Evolutionary conservation across 2,329 filamentous ascomycete genomes (phyloP), one percentile per base, ranked within the genome.

Genomic region (Didymella sp.): DNA sequence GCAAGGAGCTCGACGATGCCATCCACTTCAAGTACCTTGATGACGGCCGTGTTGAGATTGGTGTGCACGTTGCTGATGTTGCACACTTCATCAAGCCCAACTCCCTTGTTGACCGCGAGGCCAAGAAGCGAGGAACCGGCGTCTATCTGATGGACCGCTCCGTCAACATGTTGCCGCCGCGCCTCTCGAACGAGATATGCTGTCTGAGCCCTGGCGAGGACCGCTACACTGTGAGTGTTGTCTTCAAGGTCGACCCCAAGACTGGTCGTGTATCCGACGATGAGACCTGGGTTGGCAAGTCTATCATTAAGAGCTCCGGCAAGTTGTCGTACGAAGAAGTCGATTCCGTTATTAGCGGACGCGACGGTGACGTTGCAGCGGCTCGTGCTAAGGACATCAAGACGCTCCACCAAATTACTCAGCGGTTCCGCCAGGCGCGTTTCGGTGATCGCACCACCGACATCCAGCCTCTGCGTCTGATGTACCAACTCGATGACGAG

Each of bases 81-180:
- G 89, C 95, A 59, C 92, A 99, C 79, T 99, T 99, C 74, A 91
- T 99, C 76, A 98, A 98, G 84, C 84, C 89, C 44, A 96, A 96
- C 81, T 96, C 93, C 15, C 85, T 98, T 42, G 93, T 98, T 47
- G 95, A 99, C 72, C 89, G 95, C 43, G 95, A 99, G 79, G 95
- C 95, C 11, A 96, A 95, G 85, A 99, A 98, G 84, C 91, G 95
- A 64, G 94, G 94, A 59, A 98, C 93, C 55, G 93, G 92, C 31
- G 95, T 99, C 22, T 96, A 98, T 73, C 84, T 99, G 62, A 89
- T 96, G 80, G 95, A 96, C 80, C 88, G 92, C 80, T 89, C 81
- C 82, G 94, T 85, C 83, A 94, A 82, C 70, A 88, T 99, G 84
- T 86, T 99, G 33, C 95, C 95, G 13, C 84, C 90, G 1, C 92